Conservation (phyloP, 1,284 basidiomycete genomes). For the Ceratobasidium sp. region DNA sequence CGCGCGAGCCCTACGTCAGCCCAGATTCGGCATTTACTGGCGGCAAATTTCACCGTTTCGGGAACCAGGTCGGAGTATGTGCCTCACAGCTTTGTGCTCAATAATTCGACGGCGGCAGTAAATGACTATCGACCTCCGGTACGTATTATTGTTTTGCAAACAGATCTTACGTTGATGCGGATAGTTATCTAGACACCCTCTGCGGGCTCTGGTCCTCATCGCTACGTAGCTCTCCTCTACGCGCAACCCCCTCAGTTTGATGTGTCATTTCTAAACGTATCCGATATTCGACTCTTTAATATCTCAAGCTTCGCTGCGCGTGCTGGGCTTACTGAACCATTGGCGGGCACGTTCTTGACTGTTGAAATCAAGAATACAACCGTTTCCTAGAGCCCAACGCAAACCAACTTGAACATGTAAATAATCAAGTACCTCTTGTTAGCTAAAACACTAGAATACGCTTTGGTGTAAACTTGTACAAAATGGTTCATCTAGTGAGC, state of each 20-base stretch:
- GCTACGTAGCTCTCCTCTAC: constrained; percentile 43
- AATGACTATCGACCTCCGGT: constrained; percentile 38
- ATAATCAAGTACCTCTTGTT: no score
- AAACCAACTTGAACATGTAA: no score
- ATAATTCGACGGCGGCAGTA: constrained; percentile 34
- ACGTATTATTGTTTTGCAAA: neutral
- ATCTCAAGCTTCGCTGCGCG: constrained; percentile 35
- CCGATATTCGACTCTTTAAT: constrained; percentile 33
- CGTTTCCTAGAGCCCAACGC: no score
- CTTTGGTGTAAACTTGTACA: neutral
- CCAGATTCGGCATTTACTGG: constrained; percentile 36
- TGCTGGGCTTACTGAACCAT: constrained; percentile 28
- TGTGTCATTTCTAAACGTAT: constrained; percentile 31
- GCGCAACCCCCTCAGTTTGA: constrained; percentile 36
- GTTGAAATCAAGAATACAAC: constrained; percentile 33
- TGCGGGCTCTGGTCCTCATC: constrained; percentile 38
- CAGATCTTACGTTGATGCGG: neutral
- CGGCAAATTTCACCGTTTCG: constrained; percentile 31
- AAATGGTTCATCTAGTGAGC: neutral
- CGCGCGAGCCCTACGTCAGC: constrained; percentile 32
- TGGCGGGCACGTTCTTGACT: constrained; percentile 44
- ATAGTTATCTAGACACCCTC: constrained; percentile 20
- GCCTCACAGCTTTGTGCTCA: constrained; percentile 13
- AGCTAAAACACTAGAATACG: no score
- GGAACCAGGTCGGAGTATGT: constrained; percentile 11